These are phyloP conservation scores for Thielaviopsis ethacetica DNA, from an alignment of 2,329 filamentous ascomycete genomes.

Conservation along the genomic window DNA sequence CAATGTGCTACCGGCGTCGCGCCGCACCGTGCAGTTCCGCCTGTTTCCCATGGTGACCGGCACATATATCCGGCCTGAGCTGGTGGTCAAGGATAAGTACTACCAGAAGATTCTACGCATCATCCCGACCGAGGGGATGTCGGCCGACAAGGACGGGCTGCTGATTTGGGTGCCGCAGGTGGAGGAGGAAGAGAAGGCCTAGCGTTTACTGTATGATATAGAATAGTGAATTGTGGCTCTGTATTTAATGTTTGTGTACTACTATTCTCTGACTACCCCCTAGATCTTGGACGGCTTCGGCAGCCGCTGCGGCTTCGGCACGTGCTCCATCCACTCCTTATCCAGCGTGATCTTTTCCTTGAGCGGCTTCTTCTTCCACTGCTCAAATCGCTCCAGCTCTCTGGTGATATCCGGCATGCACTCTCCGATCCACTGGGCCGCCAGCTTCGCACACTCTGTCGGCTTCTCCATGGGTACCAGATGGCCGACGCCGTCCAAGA, in stretches of 20 bases:
- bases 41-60: constrained; percentile 52
- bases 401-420: constrained; percentile 40
- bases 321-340: constrained; percentile 11
- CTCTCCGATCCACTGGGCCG: constrained; percentile 37
- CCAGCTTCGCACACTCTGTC: constrained; percentile 43
- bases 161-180: constrained; percentile 40
- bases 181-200: constrained; percentile 17
- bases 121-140: constrained; percentile 60
- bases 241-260: background rate
- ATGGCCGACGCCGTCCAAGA: constrained; percentile 54
- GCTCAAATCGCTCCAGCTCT: constrained; percentile 39
- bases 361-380: constrained; percentile 33
- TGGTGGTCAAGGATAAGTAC: constrained; percentile 75
- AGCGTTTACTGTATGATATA: too few relatives aligned
- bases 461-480: constrained; percentile 73
- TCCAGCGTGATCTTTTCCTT: constrained; percentile 40
- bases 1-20: constrained; percentile 67
- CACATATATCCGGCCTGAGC: constrained; percentile 51
- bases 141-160: constrained; percentile 45
- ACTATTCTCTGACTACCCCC: too few relatives aligned
- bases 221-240: background rate
- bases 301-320: constrained; percentile 4
- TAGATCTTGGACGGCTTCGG: constrained; percentile 3
- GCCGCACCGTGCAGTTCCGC: constrained; percentile 56
- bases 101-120: constrained; percentile 83